Percentiles rank a stretch among this genome's conserved stretches.
These are phyloP conservation scores for Ophiostoma sp. DNA, from an alignment of 2,329 filamentous ascomycete genomes.

Conservation along the genomic window DNA sequence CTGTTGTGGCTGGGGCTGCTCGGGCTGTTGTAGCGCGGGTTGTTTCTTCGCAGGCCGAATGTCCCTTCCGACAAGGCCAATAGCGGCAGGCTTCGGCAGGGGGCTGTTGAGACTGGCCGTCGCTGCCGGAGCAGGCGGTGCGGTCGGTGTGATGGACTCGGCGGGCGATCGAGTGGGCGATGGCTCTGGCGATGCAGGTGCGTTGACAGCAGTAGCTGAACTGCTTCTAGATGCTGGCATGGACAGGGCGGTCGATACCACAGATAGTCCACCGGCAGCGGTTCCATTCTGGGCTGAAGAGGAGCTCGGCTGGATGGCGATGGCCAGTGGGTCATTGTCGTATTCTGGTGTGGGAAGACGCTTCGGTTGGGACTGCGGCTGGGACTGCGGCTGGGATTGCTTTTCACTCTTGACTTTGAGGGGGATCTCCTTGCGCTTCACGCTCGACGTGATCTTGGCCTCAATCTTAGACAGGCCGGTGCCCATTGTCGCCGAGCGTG, in stretches of 20 bases:
- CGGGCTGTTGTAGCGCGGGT: not conserved
- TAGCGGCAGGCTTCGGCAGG: not conserved
- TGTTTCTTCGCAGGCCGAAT: not conserved
- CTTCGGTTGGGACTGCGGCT: not conserved
- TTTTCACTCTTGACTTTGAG: not conserved
- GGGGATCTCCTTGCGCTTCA: constrained; percentile 10
- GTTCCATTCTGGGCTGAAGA: not conserved
- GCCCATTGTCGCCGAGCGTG: constrained; percentile 6
- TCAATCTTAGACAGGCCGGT: constrained; percentile 14
- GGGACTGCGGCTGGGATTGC: not conserved
- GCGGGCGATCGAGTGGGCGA: not conserved
- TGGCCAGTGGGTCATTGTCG: not conserved
- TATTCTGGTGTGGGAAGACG: not conserved
- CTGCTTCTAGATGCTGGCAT: constrained; percentile 1
- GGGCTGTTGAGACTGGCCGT: not conserved
- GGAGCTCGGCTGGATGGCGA: not conserved
- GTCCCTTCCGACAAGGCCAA: not conserved
- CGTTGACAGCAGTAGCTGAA: not conserved
- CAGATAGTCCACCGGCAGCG: not conserved
- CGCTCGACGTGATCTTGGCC: constrained; percentile 7
- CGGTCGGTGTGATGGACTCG: not conserved
- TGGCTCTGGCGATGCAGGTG: not conserved
- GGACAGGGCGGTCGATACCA: not conserved
- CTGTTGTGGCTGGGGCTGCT: not conserved
- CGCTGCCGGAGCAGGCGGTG: not conserved